Evolutionary conservation across 2,329 filamentous ascomycete genomes (phyloP).

Genomic region (Zymoseptoria crescenta): DNA sequence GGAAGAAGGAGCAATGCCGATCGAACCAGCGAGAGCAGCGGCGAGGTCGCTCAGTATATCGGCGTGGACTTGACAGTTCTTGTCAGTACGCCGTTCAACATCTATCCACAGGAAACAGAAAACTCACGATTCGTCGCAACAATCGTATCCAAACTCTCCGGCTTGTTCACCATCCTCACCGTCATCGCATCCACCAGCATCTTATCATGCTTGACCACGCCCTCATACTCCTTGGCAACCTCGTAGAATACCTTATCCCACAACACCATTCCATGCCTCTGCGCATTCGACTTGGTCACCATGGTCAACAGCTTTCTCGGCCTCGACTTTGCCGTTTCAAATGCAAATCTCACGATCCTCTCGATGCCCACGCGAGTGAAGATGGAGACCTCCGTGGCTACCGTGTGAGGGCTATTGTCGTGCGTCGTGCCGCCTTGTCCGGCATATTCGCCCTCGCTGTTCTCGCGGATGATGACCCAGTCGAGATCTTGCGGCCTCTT

Average conservation of each 20-base stretch:
- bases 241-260: constrained; percentile 43
- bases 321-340: constrained; percentile 37
- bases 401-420: constrained; percentile 32
- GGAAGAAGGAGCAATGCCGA: constrained; percentile 63
- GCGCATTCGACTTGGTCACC: constrained; percentile 44
- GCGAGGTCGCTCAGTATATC: constrained; percentile 57
- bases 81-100: constrained; percentile 2
- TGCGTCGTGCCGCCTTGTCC: constrained; percentile 41
- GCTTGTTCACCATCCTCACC: constrained; percentile 41
- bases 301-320: constrained; percentile 42
- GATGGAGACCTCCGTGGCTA: constrained; percentile 42
- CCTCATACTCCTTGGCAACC: constrained; percentile 39
- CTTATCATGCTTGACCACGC: constrained; percentile 39
- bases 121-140: constrained; percentile 45
- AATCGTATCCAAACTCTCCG: constrained; percentile 40
- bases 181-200: constrained; percentile 47
- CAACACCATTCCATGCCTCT: constrained; percentile 43
- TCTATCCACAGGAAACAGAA: not conserved
- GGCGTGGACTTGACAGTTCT: constrained; percentile 21
- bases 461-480: constrained; percentile 44
- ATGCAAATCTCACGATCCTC: constrained; percentile 42
- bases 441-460: constrained; percentile 43
- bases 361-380: constrained; percentile 41
- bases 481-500: constrained; percentile 33
- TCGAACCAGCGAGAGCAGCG: constrained; percentile 60